These are phyloP conservation scores for Aspergillus novoparasiticus DNA, from an alignment of 2,329 filamentous ascomycete species.

Conservation along the genomic window DNA sequence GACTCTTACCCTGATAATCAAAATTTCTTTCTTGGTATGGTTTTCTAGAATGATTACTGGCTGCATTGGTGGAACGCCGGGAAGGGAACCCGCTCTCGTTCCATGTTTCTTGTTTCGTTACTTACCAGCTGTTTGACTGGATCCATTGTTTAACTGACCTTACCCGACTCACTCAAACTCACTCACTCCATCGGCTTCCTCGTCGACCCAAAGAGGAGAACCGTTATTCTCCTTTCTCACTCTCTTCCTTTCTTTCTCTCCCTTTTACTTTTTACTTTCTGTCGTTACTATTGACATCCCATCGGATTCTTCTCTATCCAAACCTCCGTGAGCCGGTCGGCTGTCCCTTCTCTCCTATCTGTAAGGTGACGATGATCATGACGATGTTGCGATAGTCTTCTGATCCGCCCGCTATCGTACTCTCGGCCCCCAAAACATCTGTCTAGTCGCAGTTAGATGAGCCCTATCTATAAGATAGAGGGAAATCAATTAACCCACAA, in stretches of 20 bases:
- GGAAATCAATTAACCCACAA: neutral
- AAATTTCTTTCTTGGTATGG: conserved; percentile 16
- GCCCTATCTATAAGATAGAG: conserved; percentile 6
- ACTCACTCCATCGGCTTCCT: conserved; percentile 14
- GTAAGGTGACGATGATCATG: conserved; percentile 4
- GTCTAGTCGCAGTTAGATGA: conserved; percentile 12
- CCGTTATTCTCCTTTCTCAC: conserved; percentile 7
- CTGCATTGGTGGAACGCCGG: conserved; percentile 15
- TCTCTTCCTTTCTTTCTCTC: conserved; percentile 20
- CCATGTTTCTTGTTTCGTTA: conserved; percentile 9
- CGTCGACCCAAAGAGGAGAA: conserved; percentile 9
- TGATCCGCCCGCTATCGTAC: conserved; percentile 11
- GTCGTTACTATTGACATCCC: neutral
- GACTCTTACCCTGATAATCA: conserved; percentile 8
- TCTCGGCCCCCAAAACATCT: neutral
- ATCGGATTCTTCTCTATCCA: neutral
- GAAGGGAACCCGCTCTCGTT: conserved; percentile 13
- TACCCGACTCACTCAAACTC: conserved; percentile 16
- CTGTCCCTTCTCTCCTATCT: neutral
- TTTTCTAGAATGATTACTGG: conserved; percentile 20
- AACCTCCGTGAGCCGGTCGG: neutral
- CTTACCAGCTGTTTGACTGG: neutral
- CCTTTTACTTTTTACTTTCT: conserved; percentile 8
- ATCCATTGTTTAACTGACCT: conserved; percentile 10
- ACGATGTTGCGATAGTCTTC: conserved; percentile 15